These are phyloP conservation scores for Trichophyton simii DNA, from an alignment of 2,329 filamentous ascomycete genomes.

Conservation along the genomic window DNA sequence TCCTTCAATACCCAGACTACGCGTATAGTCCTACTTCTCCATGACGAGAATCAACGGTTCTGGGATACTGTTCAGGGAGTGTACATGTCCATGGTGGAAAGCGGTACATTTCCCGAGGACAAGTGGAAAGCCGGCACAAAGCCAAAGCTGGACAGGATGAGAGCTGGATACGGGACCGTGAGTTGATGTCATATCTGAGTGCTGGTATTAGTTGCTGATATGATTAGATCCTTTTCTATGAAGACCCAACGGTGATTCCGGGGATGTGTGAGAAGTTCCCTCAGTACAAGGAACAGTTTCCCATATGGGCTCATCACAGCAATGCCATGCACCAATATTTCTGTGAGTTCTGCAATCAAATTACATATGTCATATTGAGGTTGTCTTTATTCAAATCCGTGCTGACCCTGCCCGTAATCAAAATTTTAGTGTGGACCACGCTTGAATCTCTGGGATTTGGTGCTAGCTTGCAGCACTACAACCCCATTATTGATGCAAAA, in stretches of 20 bases:
- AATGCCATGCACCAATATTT: constrained; percentile 71
- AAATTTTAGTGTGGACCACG: constrained; percentile 54
- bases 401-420: background rate
- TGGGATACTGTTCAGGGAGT: constrained; percentile 61
- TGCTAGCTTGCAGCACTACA: constrained; percentile 88
- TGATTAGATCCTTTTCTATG: constrained; percentile 64
- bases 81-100: constrained; percentile 55
- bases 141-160: constrained; percentile 47
- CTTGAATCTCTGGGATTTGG: constrained; percentile 75
- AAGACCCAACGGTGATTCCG: constrained; percentile 57
- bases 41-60: constrained; percentile 72
- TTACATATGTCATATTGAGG: background rate
- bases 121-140: constrained; percentile 41
- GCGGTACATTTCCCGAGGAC: constrained; percentile 35
- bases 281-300: constrained; percentile 67
- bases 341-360: constrained; percentile 20
- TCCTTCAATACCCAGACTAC: constrained; percentile 85
- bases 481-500: constrained; percentile 66
- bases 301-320: constrained; percentile 61
- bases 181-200: constrained; percentile 20
- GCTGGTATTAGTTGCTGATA: background rate
- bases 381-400: background rate
- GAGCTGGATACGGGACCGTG: constrained; percentile 63
- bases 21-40: constrained; percentile 64
- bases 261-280: constrained; percentile 56